These are phyloP conservation scores for Lachnellula cervina DNA, from an alignment of 2,329 filamentous ascomycete genomes.

Conservation along the genomic window DNA sequence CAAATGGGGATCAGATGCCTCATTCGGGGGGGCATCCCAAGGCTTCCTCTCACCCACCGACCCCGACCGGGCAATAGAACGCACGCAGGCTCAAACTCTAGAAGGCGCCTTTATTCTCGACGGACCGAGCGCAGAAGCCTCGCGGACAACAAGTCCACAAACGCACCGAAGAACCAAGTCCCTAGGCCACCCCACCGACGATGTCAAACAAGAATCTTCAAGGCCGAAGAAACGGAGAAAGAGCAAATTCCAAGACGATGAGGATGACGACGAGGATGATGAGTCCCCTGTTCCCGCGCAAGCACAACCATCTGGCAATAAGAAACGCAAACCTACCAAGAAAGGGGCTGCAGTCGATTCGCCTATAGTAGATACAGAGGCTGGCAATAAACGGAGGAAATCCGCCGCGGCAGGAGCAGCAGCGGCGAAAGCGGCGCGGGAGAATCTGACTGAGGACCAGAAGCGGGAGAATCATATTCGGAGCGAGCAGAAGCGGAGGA, in stretches of 20 bases:
- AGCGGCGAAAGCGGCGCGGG: constrained; percentile 45
- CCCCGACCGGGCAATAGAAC: constrained; percentile 53
- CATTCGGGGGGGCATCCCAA: constrained; percentile 51
- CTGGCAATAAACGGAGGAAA: constrained; percentile 44
- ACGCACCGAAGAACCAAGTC: constrained; percentile 13
- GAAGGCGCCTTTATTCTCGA: constrained; percentile 47
- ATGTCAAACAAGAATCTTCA: constrained; percentile 36
- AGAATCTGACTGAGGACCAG: constrained; percentile 70
- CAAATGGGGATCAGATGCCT: constrained; percentile 65
- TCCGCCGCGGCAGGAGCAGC: constrained; percentile 34
- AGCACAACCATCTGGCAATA: constrained; percentile 15
- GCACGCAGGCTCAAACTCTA: constrained; percentile 51
- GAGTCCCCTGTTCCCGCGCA: constrained; percentile 33
- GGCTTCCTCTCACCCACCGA: constrained; percentile 54
- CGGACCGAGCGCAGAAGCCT: constrained; percentile 50
- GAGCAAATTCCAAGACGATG: constrained; percentile 46
- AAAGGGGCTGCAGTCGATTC: constrained; percentile 24
- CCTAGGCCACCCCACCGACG: constrained; percentile 15
- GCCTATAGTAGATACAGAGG: constrained; percentile 19
- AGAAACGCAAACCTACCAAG: constrained; percentile 29
- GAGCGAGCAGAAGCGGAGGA: constrained; percentile 81
- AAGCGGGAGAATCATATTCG: constrained; percentile 83
- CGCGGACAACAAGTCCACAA: constrained; percentile 51
- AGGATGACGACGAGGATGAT: constrained; percentile 40
- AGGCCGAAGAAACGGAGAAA: constrained; percentile 51